A percentile compares a stretch with the other conserved stretches of the same genome.
Conservation (phyloP, 176 grass and related monocot genomes). For the Oryza australiensis region DNA sequence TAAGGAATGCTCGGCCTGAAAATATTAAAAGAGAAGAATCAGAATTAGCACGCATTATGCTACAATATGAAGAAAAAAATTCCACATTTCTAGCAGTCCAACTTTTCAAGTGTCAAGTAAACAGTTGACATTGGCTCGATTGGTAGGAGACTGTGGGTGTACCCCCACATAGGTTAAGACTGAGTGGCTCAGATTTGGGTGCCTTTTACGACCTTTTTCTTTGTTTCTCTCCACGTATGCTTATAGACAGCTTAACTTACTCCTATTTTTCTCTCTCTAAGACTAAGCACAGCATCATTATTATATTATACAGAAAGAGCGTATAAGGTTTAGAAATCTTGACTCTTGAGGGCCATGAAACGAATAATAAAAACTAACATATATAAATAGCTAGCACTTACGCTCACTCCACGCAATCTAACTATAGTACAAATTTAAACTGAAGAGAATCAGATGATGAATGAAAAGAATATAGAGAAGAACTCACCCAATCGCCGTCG, state of each 20-base stretch:
- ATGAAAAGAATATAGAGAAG: neutral
- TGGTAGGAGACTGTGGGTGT: neutral
- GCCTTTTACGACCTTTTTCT: neutral
- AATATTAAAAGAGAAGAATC: neutral
- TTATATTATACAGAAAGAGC: neutral
- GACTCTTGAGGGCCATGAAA: neutral
- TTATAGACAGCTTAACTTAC: too few relatives aligned
- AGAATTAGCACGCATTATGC: neutral
- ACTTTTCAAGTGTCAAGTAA: neutral
- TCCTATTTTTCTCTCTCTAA: neutral
- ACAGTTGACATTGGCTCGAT: neutral
- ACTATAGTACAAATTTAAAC: neutral
- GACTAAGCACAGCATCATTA: neutral
- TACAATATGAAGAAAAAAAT: neutral
- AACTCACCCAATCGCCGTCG: constrained; percentile 50
- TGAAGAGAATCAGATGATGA: neutral
- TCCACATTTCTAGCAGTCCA: neutral
- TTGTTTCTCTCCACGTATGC: too few relatives aligned
- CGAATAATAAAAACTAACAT: too few relatives aligned
- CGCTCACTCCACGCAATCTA: neutral
- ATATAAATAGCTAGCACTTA: neutral
- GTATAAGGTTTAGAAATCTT: neutral
- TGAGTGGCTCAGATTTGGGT: neutral
- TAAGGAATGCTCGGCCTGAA: constrained; percentile 47
- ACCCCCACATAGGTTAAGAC: neutral